These are phyloP conservation scores for Ormosia emarginata DNA, from an alignment of 306 rosid species.

Conservation along the genomic window DNA sequence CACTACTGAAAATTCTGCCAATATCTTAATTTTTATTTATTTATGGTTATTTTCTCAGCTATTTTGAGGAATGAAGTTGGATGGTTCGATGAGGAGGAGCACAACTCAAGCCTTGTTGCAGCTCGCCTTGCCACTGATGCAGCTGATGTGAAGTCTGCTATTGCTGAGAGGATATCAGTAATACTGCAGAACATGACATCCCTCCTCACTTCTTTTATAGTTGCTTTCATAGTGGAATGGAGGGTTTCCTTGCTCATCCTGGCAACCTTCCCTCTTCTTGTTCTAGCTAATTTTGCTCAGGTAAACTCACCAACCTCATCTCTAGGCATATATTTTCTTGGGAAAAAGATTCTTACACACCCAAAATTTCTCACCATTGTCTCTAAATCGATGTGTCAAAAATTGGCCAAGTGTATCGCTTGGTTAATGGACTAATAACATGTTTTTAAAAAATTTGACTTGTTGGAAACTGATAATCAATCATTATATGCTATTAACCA, in stretches of 20 bases:
- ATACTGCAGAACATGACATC: constrained; percentile 96
- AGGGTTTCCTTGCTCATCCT: constrained; percentile 94
- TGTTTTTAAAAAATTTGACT: too few species aligned
- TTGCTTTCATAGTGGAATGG: constrained; percentile 98
- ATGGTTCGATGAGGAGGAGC: constrained; percentile 98
- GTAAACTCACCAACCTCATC: constrained; percentile 30
- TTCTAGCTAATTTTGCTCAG: constrained; percentile 97
- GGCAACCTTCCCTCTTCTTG: constrained; percentile 89
- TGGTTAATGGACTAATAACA: neutral
- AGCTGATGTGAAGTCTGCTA: constrained; percentile 94
- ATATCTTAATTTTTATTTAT: neutral
- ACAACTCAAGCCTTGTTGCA: constrained; percentile 90
- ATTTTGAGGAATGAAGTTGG: constrained; percentile 96
- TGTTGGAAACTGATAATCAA: too few species aligned
- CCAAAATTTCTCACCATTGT: too few species aligned
- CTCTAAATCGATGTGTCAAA: too few species aligned
- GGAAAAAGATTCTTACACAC: too few species aligned
- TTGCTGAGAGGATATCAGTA: constrained; percentile 95
- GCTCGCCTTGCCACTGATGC: constrained; percentile 92
- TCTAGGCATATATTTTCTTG: neutral
- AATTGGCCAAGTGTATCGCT: too few species aligned
- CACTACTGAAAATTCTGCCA: neutral
- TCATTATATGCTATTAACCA: too few species aligned
- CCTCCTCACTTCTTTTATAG: constrained; percentile 92
- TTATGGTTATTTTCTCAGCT: constrained; percentile 37